These are phyloP conservation scores for Claviceps humidiphila DNA, from an alignment of 2,329 filamentous ascomycete genomes.

Conservation along the genomic window DNA sequence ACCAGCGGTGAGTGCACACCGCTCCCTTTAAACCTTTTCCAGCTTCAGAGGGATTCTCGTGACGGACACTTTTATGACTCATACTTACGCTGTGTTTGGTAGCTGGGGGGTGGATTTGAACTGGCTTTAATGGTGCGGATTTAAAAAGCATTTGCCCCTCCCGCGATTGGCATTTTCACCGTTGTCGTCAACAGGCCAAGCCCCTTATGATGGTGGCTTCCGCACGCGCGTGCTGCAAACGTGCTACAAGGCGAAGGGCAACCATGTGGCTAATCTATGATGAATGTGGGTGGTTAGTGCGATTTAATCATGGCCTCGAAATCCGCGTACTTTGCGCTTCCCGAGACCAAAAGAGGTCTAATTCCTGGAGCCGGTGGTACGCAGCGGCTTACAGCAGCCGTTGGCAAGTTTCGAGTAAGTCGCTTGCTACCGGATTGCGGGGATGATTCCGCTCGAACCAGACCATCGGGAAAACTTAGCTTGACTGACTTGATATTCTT, in stretches of 20 bases:
- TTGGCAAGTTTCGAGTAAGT: conserved; percentile 28
- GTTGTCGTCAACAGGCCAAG: not conserved
- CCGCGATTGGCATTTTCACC: not conserved
- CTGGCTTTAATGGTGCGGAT: conserved; percentile 30
- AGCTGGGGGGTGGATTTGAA: conserved; percentile 39
- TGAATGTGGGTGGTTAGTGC: conserved; percentile 15
- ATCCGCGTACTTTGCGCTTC: conserved; percentile 23
- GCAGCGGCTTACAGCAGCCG: conserved; percentile 25
- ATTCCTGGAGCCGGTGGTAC: conserved; percentile 28
- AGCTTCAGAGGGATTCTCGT: not conserved
- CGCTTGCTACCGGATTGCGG: not conserved
- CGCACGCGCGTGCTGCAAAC: not conserved
- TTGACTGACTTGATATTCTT: not conserved
- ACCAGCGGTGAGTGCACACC: conserved; percentile 29
- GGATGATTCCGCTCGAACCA: not conserved
- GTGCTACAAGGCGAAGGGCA: not conserved
- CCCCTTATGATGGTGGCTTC: not conserved
- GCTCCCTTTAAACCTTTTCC: not conserved
- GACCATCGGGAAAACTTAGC: not conserved
- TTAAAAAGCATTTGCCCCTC: not conserved
- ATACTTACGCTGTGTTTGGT: conserved; percentile 7
- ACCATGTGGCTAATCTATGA: conserved; percentile 5
- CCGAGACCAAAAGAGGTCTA: conserved; percentile 26
- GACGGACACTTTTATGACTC: not conserved
- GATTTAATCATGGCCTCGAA: conserved; percentile 25